Evolutionary conservation across 352 stramenopile genomes (phyloP), one percentile per base, ranked within the genome.

Genomic region (Blastocystis sp.): DNA sequence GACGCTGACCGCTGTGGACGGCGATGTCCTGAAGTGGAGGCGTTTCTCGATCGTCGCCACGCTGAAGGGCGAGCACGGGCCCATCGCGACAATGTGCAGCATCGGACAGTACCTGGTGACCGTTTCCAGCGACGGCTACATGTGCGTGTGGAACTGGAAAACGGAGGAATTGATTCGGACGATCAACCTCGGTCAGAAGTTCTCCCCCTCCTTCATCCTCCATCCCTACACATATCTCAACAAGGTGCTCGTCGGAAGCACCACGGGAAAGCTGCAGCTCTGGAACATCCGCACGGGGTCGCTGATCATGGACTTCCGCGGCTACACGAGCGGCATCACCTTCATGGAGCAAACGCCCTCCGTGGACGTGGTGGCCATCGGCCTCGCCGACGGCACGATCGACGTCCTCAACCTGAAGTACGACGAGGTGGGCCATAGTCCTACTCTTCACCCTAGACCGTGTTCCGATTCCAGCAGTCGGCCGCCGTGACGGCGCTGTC

Each of bases 141-240:
- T 88, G 67, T 79, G 64, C 48, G 34, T 88, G n/a, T 88, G 64
- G 64, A 88, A 88, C 34, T 64, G 41, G 64, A 92, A 89, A 10
- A 93, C 90, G 2, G 92, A 94, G 90, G 90, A 93, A 64, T 69
- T 92, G 71, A 76, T 95, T 38, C 90, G 94, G 62, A 91, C 91
- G 19, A 74, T 95, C 74, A 90, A 69, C 28, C 94, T 95, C 62
- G 88, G 91, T 1, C 41, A 62, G 4, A 67, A 82, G 0, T 95
- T 95, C 81, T 93, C 91, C 34, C 92, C 93, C 41, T 92, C 92
- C 9, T 90, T 92, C 19, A 92, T 96, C 88, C 77, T 95, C 87
- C 93, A 96, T 81, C 93, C 93, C 56, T 90, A 92, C 48, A 95
- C 93, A 62, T 96, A 96, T 89, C 70, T 96, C 45, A 96, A 96